Conservation (phyloP, 148 eudicot species). For the Rhododendron ferrugineum region DNA sequence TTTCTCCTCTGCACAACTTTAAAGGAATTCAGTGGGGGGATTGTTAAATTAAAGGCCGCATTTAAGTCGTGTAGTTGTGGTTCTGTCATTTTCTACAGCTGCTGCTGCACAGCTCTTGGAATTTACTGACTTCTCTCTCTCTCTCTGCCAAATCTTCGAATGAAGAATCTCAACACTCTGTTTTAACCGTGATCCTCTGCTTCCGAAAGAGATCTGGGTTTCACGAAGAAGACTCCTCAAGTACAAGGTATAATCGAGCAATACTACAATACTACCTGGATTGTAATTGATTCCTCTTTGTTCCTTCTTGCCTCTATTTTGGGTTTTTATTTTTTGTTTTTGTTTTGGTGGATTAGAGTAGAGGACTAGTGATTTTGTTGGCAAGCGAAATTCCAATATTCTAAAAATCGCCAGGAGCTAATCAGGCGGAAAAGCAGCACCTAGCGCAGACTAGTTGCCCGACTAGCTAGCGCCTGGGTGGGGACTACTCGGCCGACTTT, state of each 20-base stretch:
- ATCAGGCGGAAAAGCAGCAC: too few species aligned
- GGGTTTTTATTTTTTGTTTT: background rate
- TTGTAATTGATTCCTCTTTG: background rate
- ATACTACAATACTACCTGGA: background rate
- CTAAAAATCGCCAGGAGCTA: too few species aligned
- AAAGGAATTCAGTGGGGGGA: background rate
- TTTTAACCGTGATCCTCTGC: background rate
- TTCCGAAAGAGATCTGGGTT: background rate
- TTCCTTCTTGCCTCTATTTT: background rate
- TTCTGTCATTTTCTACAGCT: background rate
- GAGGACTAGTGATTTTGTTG: slow-evolving; percentile 4
- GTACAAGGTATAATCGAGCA: slow-evolving; percentile 8
- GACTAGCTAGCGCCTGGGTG: background rate
- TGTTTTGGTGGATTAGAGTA: background rate
- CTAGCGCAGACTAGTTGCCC: too few species aligned
- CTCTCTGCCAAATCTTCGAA: background rate
- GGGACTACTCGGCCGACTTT: background rate
- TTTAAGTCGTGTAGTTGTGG: slow-evolving; percentile 8
- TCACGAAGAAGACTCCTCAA: slow-evolving; percentile 6
- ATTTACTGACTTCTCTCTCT: background rate
- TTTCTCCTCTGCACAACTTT: background rate
- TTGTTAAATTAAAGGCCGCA: background rate
- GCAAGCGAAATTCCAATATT: too few species aligned
- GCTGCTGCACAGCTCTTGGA: background rate
- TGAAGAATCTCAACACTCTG: background rate